A percentile compares a stretch with the other conserved stretches of the same genome.
phyloP scores from a whole-genome alignment of 768 basidiomycete genomes.

The Suillus plorans region DNA sequence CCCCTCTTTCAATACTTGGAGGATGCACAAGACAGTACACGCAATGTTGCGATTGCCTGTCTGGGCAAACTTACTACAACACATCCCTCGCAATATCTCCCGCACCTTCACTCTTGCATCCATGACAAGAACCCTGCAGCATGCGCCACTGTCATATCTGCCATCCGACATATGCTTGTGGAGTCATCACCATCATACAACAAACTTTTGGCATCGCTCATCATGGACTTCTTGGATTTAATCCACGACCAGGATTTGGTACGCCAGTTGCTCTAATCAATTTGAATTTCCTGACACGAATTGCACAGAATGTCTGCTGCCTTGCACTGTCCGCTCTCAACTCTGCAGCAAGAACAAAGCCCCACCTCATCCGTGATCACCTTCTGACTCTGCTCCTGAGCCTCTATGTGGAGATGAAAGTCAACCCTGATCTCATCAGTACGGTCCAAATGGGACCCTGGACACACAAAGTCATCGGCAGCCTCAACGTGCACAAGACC shows the following conservation, averaged over 20 bases:
- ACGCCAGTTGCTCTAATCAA: conserved; percentile 22
- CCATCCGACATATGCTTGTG: conserved; percentile 88
- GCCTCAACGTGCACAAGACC: conserved; percentile 92
- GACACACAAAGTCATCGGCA: conserved; percentile 96
- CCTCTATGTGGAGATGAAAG: conserved; percentile 81
- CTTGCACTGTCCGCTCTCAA: conserved; percentile 89
- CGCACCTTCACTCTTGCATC: conserved; percentile 86
- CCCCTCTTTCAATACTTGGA: conserved; percentile 92
- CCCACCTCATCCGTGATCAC: conserved; percentile 87
- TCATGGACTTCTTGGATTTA: conserved; percentile 88
- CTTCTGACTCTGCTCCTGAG: conserved; percentile 72
- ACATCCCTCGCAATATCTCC: conserved; percentile 86
- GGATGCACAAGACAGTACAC: conserved; percentile 83
- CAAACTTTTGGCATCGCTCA: conserved; percentile 81
- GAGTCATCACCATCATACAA: conserved; percentile 86
- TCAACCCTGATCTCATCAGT: conserved; percentile 78
- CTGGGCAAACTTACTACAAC: conserved; percentile 93
- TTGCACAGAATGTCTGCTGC: conserved; percentile 77
- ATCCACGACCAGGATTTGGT: conserved; percentile 88
- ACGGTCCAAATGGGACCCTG: conserved; percentile 97
- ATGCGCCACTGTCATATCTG: conserved; percentile 87
- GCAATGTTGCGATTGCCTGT: conserved; percentile 95
- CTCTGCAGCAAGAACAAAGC: conserved; percentile 93
- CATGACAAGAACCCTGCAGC: conserved; percentile 66
- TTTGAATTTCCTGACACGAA: not conserved